Base-by-base conservation (phyloP, 129 eudicot genomes). In the Smallanthus sonchifolius region DNA sequence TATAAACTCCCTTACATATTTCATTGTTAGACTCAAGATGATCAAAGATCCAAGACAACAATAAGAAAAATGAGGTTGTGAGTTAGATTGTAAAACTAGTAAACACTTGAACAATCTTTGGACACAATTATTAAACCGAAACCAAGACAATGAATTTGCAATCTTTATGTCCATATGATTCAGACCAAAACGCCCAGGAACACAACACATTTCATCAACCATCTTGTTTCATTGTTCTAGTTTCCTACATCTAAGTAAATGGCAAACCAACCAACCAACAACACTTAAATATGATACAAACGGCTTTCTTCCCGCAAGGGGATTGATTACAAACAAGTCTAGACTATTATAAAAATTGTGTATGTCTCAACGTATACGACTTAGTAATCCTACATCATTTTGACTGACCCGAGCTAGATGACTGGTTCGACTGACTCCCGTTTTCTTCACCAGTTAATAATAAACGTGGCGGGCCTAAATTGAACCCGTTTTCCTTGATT, bases 401-500 rank as follows among this genome's bases (percentile, higher is more conserved):
- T 39, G 72, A 71, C 57, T 66, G 65, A 24, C 73, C 84, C 10
- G 52, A 32, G 43, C 75, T 70, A 38, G 67, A 57, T 48, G 72
- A 54, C 80, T 70, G 74, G 59, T 83, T 86, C 24, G 70, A 56
- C 70, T 72, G 76, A 36, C 69, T 73, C 55, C 85, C 87, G 15
- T 82, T 86, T 77, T 84, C 89, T 78, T 84, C 87, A 48, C 76
- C n/a, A 17, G 83, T 80, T 47, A 76, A 48, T 15, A 74, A 47
- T 15, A 74, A 47, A 60, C 85, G 70, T 11, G 81, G 67, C 1
- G 77, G 84, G 2, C 72, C 84, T 43, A 59, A 48, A 67, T 2
- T 84, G 51, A 84, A 82, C 55, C 97, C 95, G 45, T 91, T 91
- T 69, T 73, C 85, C 82, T 76, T 86, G 61, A 81, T 69, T 39